Base-by-base conservation (phyloP, 495 filamentous ascomycete genomes). In the Coniosporium apollinis region DNA sequence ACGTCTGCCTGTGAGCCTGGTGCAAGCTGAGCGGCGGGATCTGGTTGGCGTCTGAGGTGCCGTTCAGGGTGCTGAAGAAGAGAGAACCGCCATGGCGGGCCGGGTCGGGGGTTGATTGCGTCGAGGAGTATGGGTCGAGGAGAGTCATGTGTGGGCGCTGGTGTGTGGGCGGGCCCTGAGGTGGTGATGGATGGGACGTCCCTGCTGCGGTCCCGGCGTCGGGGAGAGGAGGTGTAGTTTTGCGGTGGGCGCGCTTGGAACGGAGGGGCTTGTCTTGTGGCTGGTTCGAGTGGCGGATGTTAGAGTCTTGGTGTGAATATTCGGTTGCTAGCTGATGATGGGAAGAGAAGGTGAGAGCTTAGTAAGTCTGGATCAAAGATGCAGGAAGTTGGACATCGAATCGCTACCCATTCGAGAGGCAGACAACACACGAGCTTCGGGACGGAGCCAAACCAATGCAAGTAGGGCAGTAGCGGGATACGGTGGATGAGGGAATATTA, bases 221-320 rank as follows among this genome's bases (percentile, higher is more conserved):
- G 15, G 37, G 36, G n/a, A 21, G 19, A 0, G 45, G 28, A n/a
- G 50, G 50, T 13, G 50, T 46, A 6, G 26, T 36, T 30, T 49
- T 44, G 16, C 51, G 43, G 29, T 54, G 79, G 21, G 77, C 76
- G 30, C 85, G 78, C 65, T 94, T 94, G 20, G 75, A 74, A 38
- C 86, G 79, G 33, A 93, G 65, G 11, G 86, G 86, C 43, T 89
- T 86, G 55, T 93, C 84, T 59, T 87, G 76, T 11, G 83, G 83
- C 83, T 92, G 41, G n/a, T n/a, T n/a, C n/a, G n/a, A n/a, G n/a
- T n/a, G n/a, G n/a, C n/a, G n/a, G n/a, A n/a, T n/a, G n/a, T n/a
- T n/a, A n/a, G n/a, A n/a, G n/a, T n/a, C n/a, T n/a, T n/a, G n/a
- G n/a, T n/a, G n/a, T n/a, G n/a, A n/a, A n/a, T n/a, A n/a, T n/a